phyloP scores from a whole-genome alignment of 768 basidiomycete species.

The Daedalea quercina region DNA sequence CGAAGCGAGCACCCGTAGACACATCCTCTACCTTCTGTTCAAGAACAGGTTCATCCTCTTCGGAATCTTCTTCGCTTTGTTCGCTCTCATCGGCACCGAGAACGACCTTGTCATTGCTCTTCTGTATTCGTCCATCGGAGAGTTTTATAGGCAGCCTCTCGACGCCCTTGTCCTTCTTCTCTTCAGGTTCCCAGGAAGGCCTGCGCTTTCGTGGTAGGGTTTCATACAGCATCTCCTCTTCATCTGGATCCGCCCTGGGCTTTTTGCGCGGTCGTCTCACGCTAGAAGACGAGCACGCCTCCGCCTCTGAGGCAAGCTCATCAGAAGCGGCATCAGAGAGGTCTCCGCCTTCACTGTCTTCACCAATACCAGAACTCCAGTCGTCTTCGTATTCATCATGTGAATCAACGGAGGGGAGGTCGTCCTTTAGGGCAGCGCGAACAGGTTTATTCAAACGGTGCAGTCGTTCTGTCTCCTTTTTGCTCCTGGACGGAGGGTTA shows the following conservation, averaged over 20 bases:
- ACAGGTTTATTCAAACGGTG: constrained; percentile 59
- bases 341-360: constrained; percentile 27
- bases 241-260: constrained; percentile 18
- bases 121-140: constrained; percentile 67
- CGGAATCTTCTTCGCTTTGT: constrained; percentile 26
- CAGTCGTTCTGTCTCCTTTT: constrained; percentile 72
- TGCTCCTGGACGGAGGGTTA: constrained; percentile 50
- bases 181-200: constrained; percentile 37
- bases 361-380: constrained; percentile 41
- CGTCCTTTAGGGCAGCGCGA: constrained; percentile 38
- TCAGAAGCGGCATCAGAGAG: constrained; percentile 23
- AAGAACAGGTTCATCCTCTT: constrained; percentile 24
- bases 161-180: constrained; percentile 43
- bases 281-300: constrained; percentile 3
- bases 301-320: constrained; percentile 15
- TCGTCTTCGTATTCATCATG: constrained; percentile 48
- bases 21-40: constrained; percentile 53
- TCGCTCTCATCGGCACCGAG: constrained; percentile 19
- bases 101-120: constrained; percentile 36
- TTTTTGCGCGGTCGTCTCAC: constrained; percentile 11
- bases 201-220: constrained; percentile 46
- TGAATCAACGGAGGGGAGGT: constrained; percentile 65
- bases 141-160: constrained; percentile 83
- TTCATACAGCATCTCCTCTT: constrained; percentile 80
- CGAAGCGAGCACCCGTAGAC: constrained; percentile 80